Percentiles rank a stretch among this genome's conserved stretches.
Conservation (phyloP, 306 rosid genomes). For the Lupinus albus region DNA sequence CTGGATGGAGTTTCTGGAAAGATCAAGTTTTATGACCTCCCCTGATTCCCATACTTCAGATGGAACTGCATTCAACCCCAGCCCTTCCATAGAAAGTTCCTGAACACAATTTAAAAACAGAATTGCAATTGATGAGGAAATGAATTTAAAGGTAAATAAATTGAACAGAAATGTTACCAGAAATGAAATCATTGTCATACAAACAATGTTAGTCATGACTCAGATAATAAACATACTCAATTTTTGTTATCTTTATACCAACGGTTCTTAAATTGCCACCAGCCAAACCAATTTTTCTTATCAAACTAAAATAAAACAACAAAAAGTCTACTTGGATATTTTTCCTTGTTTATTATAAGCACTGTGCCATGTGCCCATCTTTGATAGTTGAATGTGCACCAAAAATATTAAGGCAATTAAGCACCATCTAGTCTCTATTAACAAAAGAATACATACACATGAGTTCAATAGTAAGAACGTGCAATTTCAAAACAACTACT, state of each 20-base stretch:
- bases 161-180: slow-evolving; percentile 14
- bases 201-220: slow-evolving; percentile 10
- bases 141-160: slow-evolving; percentile 19
- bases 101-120: slow-evolving; percentile 44
- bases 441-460: slow-evolving; percentile 21
- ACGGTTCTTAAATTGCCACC: slow-evolving; percentile 6
- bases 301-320: not conserved
- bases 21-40: slow-evolving; percentile 70
- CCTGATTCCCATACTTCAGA: slow-evolving; percentile 81
- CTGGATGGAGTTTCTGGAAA: slow-evolving; percentile 79
- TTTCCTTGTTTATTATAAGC: not conserved
- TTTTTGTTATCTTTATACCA: slow-evolving; percentile 15
- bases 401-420: slow-evolving; percentile 25
- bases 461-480: not conserved
- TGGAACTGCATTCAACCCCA: slow-evolving; percentile 76
- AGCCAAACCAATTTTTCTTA: not conserved
- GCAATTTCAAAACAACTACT: slow-evolving; percentile 5
- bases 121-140: slow-evolving; percentile 26
- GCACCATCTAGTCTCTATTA: slow-evolving; percentile 2
- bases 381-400: slow-evolving; percentile 3
- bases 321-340: slow-evolving; percentile 3
- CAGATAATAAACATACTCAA: slow-evolving; percentile 16
- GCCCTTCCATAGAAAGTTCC: slow-evolving; percentile 86
- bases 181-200: slow-evolving; percentile 22
- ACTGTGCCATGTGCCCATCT: not conserved